Percentiles rank a stretch among this genome's conserved stretches.
Evolutionary conservation across 2,329 filamentous ascomycete genomes (phyloP).

Genomic region (Epichloe hybrida): DNA sequence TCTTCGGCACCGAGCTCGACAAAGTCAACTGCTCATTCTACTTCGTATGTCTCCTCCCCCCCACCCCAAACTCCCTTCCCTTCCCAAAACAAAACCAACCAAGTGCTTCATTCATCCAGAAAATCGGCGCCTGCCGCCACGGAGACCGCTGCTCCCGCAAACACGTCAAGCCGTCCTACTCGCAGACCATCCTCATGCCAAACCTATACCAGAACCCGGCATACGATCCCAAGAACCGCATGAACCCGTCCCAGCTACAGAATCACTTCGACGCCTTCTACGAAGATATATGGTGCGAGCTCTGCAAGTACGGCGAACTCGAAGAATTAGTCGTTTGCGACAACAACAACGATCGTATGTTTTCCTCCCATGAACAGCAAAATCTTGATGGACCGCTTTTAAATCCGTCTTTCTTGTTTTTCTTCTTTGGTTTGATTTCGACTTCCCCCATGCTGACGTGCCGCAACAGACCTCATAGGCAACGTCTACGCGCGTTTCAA

Average conservation of each 20-base stretch:
- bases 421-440: too few relatives aligned
- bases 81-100: background rate
- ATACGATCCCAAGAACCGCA: slow-evolving; percentile 91
- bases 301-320: slow-evolving; percentile 96
- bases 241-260: slow-evolving; percentile 91
- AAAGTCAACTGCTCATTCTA: slow-evolving; percentile 99
- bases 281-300: slow-evolving; percentile 99
- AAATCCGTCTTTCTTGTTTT: too few relatives aligned
- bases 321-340: slow-evolving; percentile 98
- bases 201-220: slow-evolving; percentile 99
- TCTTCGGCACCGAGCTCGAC: slow-evolving; percentile 99
- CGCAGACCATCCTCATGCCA: slow-evolving; percentile 91
- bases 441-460: slow-evolving; percentile 11
- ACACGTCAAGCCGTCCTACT: slow-evolving; percentile 98
- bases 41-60: slow-evolving; percentile 26
- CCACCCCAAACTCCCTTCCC: background rate
- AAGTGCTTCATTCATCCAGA: slow-evolving; percentile 29
- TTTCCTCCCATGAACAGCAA: background rate
- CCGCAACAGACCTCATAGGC: slow-evolving; percentile 66
- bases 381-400: too few relatives aligned
- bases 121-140: slow-evolving; percentile 97
- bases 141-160: slow-evolving; percentile 96
- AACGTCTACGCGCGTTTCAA: slow-evolving; percentile 99
- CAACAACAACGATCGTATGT: slow-evolving; percentile 93
- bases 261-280: slow-evolving; percentile 99